A percentile compares a stretch with the other conserved stretches of the same genome.
Evolutionary conservation across 805 yeast genomes (phyloP).

Genomic region (Metschnikowia peoriensis): DNA sequence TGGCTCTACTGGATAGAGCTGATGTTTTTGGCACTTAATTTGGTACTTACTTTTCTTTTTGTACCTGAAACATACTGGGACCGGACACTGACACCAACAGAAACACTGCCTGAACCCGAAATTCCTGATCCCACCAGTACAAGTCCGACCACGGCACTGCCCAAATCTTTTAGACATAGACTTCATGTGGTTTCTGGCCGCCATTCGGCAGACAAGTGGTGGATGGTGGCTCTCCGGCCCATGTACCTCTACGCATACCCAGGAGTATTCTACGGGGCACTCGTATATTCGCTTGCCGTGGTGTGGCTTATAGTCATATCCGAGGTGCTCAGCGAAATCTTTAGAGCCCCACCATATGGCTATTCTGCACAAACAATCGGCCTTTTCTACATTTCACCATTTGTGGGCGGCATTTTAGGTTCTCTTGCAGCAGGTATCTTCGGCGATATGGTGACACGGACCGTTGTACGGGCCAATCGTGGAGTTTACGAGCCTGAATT

Average conservation of each 20-base stretch:
- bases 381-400: constrained; percentile 53
- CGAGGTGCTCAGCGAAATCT: constrained; percentile 53
- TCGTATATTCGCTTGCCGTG: constrained; percentile 55
- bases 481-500: constrained; percentile 66
- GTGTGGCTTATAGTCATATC: constrained; percentile 64
- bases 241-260: constrained; percentile 52
- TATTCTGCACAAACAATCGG: constrained; percentile 49
- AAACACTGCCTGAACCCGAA: background rate
- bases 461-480: constrained; percentile 42
- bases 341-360: constrained; percentile 43
- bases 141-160: background rate
- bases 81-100: constrained; percentile 22
- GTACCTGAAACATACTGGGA: constrained; percentile 69
- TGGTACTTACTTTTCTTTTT: constrained; percentile 47
- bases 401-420: constrained; percentile 57
- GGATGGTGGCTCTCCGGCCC: constrained; percentile 56
- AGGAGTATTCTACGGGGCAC: constrained; percentile 48
- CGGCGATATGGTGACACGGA: constrained; percentile 49
- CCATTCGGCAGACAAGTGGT: constrained; percentile 49
- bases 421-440: constrained; percentile 51
- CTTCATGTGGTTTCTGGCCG: constrained; percentile 49
- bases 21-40: constrained; percentile 48
- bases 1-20: constrained; percentile 63
- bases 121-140: background rate
- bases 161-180: constrained; percentile 26